Conservation (phyloP, 2,329 filamentous ascomycete species). For the Exophiala spinifera region DNA sequence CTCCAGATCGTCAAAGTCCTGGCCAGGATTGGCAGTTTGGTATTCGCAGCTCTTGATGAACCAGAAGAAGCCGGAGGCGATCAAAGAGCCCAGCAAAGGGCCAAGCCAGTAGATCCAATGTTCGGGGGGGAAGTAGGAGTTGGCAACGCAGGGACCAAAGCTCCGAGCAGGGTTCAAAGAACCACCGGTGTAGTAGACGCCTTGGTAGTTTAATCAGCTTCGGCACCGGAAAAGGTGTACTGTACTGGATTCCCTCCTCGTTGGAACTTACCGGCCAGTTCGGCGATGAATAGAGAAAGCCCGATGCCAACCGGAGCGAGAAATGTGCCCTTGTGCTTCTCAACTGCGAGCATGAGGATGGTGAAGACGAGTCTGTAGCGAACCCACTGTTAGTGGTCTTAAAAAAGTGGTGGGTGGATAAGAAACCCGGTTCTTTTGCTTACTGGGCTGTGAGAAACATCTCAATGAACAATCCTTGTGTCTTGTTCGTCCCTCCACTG, state of each 20-base stretch:
- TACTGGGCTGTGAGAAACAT: conserved; percentile 34
- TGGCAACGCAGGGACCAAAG: conserved; percentile 48
- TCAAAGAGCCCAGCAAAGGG: conserved; percentile 44
- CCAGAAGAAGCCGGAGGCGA: conserved; percentile 50
- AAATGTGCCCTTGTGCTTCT: conserved; percentile 71
- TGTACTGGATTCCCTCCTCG: conserved; percentile 3
- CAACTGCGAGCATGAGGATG: conserved; percentile 36
- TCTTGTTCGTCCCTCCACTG: conserved; percentile 49
- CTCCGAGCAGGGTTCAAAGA: conserved; percentile 50
- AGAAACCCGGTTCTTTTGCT: too few relatives aligned
- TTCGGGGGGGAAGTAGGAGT: conserved; percentile 39
- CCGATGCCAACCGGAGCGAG: conserved; percentile 71
- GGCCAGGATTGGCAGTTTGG: conserved; percentile 45
- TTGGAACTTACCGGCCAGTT: conserved; percentile 44
- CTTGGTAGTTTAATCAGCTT: conserved; percentile 30
- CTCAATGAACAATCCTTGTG: conserved; percentile 64
- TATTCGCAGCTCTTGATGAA: conserved; percentile 47
- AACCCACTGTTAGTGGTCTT: conserved; percentile 50
- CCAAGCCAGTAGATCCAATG: conserved; percentile 53
- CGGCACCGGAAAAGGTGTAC: background rate
- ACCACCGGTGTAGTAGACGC: conserved; percentile 48
- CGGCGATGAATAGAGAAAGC: conserved; percentile 63
- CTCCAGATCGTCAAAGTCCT: conserved; percentile 49
- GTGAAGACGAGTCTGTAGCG: conserved; percentile 63
- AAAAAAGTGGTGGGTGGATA: too few relatives aligned